phyloP scores from a whole-genome alignment of 495 filamentous ascomycete species.

The Symbiotaphrina buchneri region DNA sequence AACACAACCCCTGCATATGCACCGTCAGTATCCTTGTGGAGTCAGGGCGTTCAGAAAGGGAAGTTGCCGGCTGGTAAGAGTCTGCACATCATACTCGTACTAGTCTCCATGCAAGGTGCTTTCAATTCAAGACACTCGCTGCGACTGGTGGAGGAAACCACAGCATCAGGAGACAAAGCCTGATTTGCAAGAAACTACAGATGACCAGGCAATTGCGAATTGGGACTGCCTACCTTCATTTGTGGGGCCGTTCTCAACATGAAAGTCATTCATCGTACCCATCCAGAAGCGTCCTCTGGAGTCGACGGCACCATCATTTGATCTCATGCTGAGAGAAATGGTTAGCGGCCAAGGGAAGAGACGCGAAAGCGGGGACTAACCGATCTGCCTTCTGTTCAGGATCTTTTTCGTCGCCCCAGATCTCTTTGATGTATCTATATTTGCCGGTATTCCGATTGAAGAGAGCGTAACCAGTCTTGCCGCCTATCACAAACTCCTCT shows the following conservation, averaged over 20 bases:
- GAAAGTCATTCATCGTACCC: conserved; percentile 63
- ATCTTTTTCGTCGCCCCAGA: conserved; percentile 24
- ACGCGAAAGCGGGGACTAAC: conserved; percentile 8
- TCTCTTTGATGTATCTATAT: conserved; percentile 34
- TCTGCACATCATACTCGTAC: too few species aligned
- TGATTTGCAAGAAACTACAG: too few species aligned
- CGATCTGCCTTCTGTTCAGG: conserved; percentile 17
- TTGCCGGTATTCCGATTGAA: conserved; percentile 43
- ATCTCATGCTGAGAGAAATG: conserved; percentile 18
- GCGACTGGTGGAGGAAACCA: too few species aligned
- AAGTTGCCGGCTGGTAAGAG: too few species aligned
- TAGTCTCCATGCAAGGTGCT: too few species aligned
- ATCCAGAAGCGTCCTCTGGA: conserved; percentile 70
- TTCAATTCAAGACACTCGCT: too few species aligned
- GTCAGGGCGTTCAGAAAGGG: too few species aligned
- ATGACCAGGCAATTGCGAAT: too few species aligned
- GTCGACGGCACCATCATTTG: conserved; percentile 71
- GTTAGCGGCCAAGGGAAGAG: too few species aligned
- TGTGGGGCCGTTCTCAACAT: conserved; percentile 7
- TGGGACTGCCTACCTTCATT: conserved; percentile 16
- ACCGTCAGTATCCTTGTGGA: too few species aligned
- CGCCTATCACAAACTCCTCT: conserved; percentile 48
- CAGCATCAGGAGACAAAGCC: too few species aligned
- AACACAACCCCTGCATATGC: conserved; percentile 34
- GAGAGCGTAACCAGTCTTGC: conserved; percentile 61